Base-by-base conservation (phyloP, 2,329 filamentous ascomycete species). In the Hypoxylon sp. region DNA sequence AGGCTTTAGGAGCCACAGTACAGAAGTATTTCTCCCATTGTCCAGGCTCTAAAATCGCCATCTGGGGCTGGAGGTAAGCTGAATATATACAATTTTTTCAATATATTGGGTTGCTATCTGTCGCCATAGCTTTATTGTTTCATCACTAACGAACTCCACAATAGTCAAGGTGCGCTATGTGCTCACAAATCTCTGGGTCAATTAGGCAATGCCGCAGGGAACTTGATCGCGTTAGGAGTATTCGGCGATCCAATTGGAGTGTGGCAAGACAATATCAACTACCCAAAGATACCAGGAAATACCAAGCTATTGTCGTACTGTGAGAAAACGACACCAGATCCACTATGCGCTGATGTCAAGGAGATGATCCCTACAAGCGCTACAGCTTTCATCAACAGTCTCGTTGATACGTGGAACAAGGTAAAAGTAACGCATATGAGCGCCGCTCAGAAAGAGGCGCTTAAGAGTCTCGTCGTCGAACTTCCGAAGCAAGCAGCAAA, bases 21-120 rank as follows among this genome's bases (percentile, higher is more conserved):
- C 70, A 72, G 58, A 61, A 51, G 24, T 72, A 72, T 22, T 44
- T 51, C n/a, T 66, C 67, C 19, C 57, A 39, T 17, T 71, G 71
- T 37, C 58, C 71, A 8, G 31, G 54, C 10, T 37, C 67, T 3
- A 67, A 65, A 50, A 31, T 72, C 2, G 71, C 67, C 10, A 58
- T 72, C 44, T 73, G 66, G 62, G 71, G 71, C 19, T 73, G 71
- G 71, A 73, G 71, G 71, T 67, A 63, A 63, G 69, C 10, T 9
- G 3, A 44, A 44, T 8, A 9, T 1, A 11, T 11, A 2, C 39
- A 22, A 44, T 22, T 4, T 9, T 11, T 22, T 5, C 39, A 17
- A 9, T 44, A 8, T 44, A 17, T 65, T 11, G 24, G 33, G 17
- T 19, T 42, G 5, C 13, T 9, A 3, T 37, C 26, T 8, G 29